Conservation (phyloP, 1,139 yeast species). For the Taphrina wiesneri region DNA sequence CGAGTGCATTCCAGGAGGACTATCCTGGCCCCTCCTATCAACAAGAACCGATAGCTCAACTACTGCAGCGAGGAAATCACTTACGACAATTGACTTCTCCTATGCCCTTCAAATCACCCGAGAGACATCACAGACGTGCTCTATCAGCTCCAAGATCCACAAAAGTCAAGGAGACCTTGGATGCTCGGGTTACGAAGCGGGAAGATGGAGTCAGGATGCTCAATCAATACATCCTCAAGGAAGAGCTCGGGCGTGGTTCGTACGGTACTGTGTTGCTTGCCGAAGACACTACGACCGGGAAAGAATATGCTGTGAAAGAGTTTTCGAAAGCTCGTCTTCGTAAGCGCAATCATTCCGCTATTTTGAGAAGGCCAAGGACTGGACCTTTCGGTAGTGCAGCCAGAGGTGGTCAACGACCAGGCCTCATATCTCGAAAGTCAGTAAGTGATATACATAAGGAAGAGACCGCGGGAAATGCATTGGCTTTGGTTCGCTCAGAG, state of each 20-base stretch:
- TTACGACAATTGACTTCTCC: constrained; percentile 23
- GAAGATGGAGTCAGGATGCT: constrained; percentile 45
- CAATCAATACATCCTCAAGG: constrained; percentile 59
- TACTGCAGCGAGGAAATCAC: constrained; percentile 3
- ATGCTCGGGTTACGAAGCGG: constrained; percentile 44
- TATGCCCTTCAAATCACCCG: constrained; percentile 36
- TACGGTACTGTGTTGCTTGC: constrained; percentile 90
- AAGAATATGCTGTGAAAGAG: constrained; percentile 72
- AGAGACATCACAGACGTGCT: constrained; percentile 39
- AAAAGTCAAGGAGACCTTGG: constrained; percentile 44
- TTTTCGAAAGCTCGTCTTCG: constrained; percentile 48
- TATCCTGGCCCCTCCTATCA: constrained; percentile 18
- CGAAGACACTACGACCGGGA: constrained; percentile 54
- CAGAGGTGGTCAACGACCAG: constrained; percentile 36
- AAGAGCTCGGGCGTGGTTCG: constrained; percentile 79
- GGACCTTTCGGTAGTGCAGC: constrained; percentile 16
- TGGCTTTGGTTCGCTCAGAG: constrained; percentile 64
- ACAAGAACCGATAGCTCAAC: background rate
- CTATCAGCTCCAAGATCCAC: constrained; percentile 36
- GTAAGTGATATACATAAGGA: constrained; percentile 51
- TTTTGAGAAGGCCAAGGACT: constrained; percentile 42
- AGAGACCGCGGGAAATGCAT: constrained; percentile 42
- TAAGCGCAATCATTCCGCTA: constrained; percentile 53
- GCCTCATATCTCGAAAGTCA: constrained; percentile 43
- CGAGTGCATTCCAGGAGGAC: constrained; percentile 22